phyloP scores from a whole-genome alignment of 495 filamentous ascomycete species.

The Daldinia caldariorum region DNA sequence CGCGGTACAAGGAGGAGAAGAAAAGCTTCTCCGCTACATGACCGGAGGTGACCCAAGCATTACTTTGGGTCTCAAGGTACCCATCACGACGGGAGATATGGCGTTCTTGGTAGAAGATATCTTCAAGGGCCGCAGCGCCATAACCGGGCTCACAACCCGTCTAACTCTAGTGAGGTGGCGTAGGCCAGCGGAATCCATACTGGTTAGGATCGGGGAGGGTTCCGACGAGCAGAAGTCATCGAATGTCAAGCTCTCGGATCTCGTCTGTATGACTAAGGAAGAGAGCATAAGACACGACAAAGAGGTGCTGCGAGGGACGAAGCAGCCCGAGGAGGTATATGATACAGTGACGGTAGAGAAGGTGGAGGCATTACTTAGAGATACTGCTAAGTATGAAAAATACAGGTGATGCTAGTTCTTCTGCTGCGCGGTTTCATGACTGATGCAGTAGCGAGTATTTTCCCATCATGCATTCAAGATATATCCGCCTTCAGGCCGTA shows the following conservation, averaged over 20 bases:
- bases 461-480: neutral
- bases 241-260: slow-evolving; percentile 69
- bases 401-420: slow-evolving; percentile 41
- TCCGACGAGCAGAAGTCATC: slow-evolving; percentile 75
- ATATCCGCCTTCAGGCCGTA: neutral
- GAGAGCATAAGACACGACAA: slow-evolving; percentile 84
- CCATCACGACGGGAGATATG: slow-evolving; percentile 80
- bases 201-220: slow-evolving; percentile 63
- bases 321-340: slow-evolving; percentile 77
- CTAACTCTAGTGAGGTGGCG: slow-evolving; percentile 82
- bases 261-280: slow-evolving; percentile 97
- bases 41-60: slow-evolving; percentile 65
- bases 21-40: slow-evolving; percentile 69
- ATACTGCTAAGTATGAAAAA: slow-evolving; percentile 55
- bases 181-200: slow-evolving; percentile 55
- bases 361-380: slow-evolving; percentile 67
- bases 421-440: slow-evolving; percentile 1
- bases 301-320: slow-evolving; percentile 76
- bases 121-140: slow-evolving; percentile 80
- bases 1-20: slow-evolving; percentile 76
- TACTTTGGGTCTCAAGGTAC: slow-evolving; percentile 74
- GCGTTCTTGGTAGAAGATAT: slow-evolving; percentile 91
- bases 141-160: slow-evolving; percentile 82
- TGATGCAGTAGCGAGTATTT: neutral
- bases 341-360: slow-evolving; percentile 67